phyloP scores from a whole-genome alignment of 2,329 filamentous ascomycete species.

The Emmonsia crescens region DNA sequence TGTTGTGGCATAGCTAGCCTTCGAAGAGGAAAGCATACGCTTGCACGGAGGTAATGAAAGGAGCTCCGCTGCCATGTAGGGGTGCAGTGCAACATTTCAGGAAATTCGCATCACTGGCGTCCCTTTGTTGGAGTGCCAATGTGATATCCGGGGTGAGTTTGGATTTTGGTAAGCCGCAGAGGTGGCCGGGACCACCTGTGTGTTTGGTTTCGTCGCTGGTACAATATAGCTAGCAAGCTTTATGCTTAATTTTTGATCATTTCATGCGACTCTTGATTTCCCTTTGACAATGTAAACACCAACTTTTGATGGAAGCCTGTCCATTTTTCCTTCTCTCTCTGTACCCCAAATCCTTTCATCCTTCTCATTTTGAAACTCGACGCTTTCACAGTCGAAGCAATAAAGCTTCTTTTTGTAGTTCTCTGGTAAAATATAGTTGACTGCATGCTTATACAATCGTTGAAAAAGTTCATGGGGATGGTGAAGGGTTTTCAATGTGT shows the following conservation, averaged over 20 bases:
- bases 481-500: background rate
- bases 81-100: too few relatives aligned
- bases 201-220: too few relatives aligned
- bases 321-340: background rate
- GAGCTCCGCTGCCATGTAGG: too few relatives aligned
- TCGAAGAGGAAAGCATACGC: too few relatives aligned
- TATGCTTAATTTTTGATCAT: background rate
- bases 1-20: too few relatives aligned
- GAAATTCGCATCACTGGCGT: too few relatives aligned
- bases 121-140: too few relatives aligned
- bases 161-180: too few relatives aligned
- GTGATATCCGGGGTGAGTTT: too few relatives aligned
- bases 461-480: background rate
- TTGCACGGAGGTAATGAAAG: too few relatives aligned
- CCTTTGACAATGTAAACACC: background rate
- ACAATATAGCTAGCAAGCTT: too few relatives aligned
- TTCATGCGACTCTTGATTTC: background rate
- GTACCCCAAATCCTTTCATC: background rate
- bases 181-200: too few relatives aligned
- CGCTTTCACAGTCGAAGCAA: background rate
- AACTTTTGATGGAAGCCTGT: background rate
- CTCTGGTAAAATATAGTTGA: background rate
- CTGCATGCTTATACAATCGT: background rate
- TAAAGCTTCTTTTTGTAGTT: background rate
- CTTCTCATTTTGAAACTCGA: conserved; percentile 4